Percentiles rank a stretch among this genome's conserved stretches.
Evolutionary conservation across 176 grass and related monocot species (phyloP).

Genomic region (Elaeis guineensis): DNA sequence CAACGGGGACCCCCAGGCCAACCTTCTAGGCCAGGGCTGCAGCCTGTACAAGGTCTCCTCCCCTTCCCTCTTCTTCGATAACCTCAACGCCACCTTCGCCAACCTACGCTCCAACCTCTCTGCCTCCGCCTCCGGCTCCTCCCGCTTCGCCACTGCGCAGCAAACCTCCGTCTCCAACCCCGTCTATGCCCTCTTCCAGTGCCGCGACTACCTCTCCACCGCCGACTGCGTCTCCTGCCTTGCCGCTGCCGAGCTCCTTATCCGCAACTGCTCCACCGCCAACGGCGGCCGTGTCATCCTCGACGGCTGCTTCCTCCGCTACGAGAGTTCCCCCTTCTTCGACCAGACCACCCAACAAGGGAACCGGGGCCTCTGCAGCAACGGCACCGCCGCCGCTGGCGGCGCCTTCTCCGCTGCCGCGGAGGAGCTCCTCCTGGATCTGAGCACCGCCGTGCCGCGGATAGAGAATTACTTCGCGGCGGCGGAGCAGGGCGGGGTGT

Average conservation of each 20-base stretch:
- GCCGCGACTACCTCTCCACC: slow-evolving; percentile 47
- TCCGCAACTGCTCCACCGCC: slow-evolving; percentile 37
- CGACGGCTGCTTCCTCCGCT: slow-evolving; percentile 78
- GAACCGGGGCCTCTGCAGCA: slow-evolving; percentile 41
- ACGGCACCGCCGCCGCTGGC: slow-evolving; percentile 23
- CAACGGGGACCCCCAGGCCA: slow-evolving; percentile 41
- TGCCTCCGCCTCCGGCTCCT: slow-evolving; percentile 10
- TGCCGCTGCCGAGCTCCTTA: slow-evolving; percentile 29
- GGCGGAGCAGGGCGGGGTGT: slow-evolving; percentile 29
- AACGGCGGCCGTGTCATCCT: slow-evolving; percentile 60
- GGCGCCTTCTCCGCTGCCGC: slow-evolving; percentile 18
- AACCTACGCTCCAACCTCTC: slow-evolving; percentile 55
- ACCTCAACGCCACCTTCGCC: slow-evolving; percentile 43
- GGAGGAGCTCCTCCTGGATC: slow-evolving; percentile 30
- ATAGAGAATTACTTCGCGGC: slow-evolving; percentile 29
- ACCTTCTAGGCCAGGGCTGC: slow-evolving; percentile 43
- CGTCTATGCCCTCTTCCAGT: slow-evolving; percentile 56
- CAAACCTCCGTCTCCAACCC: slow-evolving; percentile 32
- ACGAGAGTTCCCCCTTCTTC: slow-evolving; percentile 56
- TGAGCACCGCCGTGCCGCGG: slow-evolving; percentile 36
- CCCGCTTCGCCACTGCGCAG: slow-evolving; percentile 41
- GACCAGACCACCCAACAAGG: slow-evolving; percentile 39
- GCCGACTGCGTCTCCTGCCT: slow-evolving; percentile 50
- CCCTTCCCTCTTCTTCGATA: slow-evolving; percentile 28
- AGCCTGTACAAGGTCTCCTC: slow-evolving; percentile 61